These are phyloP conservation scores for Rosa persica DNA, from an alignment of 306 rosid species.

Conservation along the genomic window DNA sequence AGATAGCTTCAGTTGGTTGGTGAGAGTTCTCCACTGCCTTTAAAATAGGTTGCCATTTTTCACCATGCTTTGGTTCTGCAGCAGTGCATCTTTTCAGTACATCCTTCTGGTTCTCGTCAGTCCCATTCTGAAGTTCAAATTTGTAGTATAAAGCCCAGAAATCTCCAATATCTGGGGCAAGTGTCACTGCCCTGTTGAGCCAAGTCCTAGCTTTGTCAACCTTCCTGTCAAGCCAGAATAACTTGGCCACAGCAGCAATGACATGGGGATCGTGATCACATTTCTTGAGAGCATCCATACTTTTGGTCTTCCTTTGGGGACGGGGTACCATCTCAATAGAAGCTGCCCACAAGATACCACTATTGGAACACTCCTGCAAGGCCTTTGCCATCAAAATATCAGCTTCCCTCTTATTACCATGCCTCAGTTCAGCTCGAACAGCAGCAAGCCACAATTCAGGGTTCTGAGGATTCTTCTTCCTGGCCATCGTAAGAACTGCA, in stretches of 20 bases:
- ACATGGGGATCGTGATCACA: conserved; percentile 90
- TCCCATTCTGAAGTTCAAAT: conserved; percentile 89
- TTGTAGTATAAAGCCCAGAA: conserved; percentile 85
- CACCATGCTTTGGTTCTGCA: conserved; percentile 94
- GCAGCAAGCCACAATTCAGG: conserved; percentile 97
- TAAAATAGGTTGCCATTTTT: conserved; percentile 78
- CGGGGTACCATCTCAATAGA: conserved; percentile 94
- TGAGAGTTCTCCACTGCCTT: conserved; percentile 93
- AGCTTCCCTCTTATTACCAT: conserved; percentile 80
- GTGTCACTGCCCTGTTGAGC: conserved; percentile 86
- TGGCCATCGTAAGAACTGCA: conserved; percentile 82
- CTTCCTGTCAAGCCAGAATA: conserved; percentile 88
- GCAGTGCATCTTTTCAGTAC: conserved; percentile 65
- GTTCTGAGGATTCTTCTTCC: conserved; percentile 86
- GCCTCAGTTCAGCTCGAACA: conserved; percentile 74
- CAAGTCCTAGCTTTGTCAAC: conserved; percentile 90
- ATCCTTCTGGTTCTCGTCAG: conserved; percentile 79
- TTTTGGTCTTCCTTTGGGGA: conserved; percentile 83
- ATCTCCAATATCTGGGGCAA: conserved; percentile 92
- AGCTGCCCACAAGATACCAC: conserved; percentile 88
- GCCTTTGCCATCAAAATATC: conserved; percentile 94
- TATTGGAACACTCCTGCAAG: conserved; percentile 80
- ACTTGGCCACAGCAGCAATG: conserved; percentile 78
- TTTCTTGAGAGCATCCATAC: conserved; percentile 88
- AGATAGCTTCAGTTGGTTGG: conserved; percentile 74